Conservation (phyloP, 1,139 yeast genomes). For the Suhomyces coccinellae region DNA sequence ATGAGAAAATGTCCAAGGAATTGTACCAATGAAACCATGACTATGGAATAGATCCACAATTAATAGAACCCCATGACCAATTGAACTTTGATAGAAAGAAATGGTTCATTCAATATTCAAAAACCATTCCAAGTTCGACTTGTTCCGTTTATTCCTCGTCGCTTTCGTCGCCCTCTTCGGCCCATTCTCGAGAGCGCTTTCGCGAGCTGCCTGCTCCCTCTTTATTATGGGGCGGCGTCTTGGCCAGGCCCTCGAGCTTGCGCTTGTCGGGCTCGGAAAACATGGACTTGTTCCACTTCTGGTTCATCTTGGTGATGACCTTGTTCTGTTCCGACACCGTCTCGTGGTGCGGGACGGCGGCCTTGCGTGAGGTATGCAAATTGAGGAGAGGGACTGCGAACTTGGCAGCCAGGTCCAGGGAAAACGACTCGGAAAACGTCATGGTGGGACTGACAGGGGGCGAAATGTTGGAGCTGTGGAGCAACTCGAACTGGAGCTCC, state of each 20-base stretch:
- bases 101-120: no score
- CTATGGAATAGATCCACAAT: no score
- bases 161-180: conserved; percentile 23
- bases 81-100: no score
- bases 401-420: conserved; percentile 3
- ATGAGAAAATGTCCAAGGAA: no score
- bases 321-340: conserved; percentile 33
- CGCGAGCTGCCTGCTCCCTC: neutral
- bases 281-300: conserved; percentile 37
- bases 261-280: conserved; percentile 7
- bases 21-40: no score
- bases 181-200: conserved; percentile 25
- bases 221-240: neutral
- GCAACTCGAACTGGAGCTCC: conserved; percentile 40
- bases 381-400: conserved; percentile 8
- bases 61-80: no score
- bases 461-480: conserved; percentile 16
- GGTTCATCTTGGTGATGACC: conserved; percentile 36
- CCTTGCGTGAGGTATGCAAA: conserved; percentile 5
- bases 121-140: no score
- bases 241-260: neutral
- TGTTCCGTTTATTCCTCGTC: conserved; percentile 17
- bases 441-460: conserved; percentile 13
- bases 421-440: conserved; percentile 7
- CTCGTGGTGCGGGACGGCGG: neutral